These are phyloP conservation scores for Multifurca ochricompacta DNA, from an alignment of 768 basidiomycete species.

Conservation along the genomic window DNA sequence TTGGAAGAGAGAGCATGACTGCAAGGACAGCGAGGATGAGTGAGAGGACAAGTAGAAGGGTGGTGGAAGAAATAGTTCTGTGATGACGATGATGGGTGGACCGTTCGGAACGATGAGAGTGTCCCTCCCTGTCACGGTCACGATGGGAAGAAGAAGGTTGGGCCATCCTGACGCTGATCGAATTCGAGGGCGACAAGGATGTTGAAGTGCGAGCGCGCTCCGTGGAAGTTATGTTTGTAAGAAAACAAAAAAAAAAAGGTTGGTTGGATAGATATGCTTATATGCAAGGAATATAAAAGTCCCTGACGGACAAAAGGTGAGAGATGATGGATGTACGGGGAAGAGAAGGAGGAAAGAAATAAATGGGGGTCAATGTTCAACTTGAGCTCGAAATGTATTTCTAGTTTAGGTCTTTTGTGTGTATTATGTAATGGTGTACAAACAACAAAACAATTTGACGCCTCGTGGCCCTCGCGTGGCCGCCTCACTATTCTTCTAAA, in stretches of 20 bases:
- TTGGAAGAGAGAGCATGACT: conserved; percentile 82
- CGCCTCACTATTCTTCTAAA: conserved; percentile 20
- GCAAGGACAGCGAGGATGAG: conserved; percentile 83
- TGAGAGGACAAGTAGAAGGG: conserved; percentile 77
- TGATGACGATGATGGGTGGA: conserved; percentile 65
- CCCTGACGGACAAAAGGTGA: conserved; percentile 22
- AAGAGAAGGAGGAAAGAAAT: conserved; percentile 23
- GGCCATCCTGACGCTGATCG: conserved; percentile 74
- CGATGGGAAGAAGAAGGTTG: conserved; percentile 77
- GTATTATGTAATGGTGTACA: conserved; percentile 23
- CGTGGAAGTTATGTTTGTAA: conserved; percentile 59
- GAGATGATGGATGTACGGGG: conserved; percentile 22
- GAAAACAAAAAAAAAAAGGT: conserved; percentile 17
- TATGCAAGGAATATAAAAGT: conserved; percentile 16
- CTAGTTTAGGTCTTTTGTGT: conserved; percentile 20
- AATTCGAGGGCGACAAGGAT: conserved; percentile 70
- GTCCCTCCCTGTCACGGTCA: conserved; percentile 44
- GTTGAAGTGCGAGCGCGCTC: conserved; percentile 48
- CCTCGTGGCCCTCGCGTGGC: conserved; percentile 14
- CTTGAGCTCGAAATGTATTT: conserved; percentile 25
- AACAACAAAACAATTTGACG: conserved; percentile 22
- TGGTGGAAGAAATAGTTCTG: conserved; percentile 84
- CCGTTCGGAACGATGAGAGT: conserved; percentile 50
- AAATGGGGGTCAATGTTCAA: conserved; percentile 25
- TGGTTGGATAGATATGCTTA: not conserved